Conservation (phyloP, 2,329 filamentous ascomycete species). For the Apiospora rasikravindrae region DNA sequence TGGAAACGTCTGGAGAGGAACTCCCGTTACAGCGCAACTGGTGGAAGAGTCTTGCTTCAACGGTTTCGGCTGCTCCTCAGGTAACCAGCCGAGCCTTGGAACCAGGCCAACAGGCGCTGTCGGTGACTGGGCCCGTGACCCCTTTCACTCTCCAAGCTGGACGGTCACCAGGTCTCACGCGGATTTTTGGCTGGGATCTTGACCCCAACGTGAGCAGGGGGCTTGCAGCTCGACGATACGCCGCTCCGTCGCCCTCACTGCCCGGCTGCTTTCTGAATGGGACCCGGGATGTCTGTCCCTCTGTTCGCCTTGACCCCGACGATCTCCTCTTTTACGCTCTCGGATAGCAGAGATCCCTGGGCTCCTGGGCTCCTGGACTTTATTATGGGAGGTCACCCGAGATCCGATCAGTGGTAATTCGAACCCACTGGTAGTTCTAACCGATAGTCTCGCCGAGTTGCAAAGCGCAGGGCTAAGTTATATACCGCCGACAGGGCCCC, state of each 20-base stretch:
- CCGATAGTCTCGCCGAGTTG: neutral
- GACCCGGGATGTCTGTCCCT: neutral
- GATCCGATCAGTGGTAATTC: slow-evolving; percentile 4
- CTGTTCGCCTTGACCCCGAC: neutral
- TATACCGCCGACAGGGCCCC: neutral
- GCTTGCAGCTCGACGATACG: neutral
- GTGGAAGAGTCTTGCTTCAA: neutral
- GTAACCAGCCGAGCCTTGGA: neutral
- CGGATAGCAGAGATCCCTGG: neutral
- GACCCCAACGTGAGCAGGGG: neutral
- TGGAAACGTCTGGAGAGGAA: slow-evolving; percentile 10
- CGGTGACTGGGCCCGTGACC: neutral
- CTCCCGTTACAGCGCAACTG: neutral
- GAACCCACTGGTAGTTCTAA: neutral
- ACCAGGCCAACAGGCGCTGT: neutral
- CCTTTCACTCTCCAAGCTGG: neutral
- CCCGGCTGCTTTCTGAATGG: neutral
- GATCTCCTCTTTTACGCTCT: slow-evolving; percentile 9
- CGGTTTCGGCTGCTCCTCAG: slow-evolving; percentile 1
- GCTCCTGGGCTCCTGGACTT: neutral
- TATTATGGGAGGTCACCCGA: neutral
- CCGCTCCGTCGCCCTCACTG: neutral
- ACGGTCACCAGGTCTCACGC: neutral
- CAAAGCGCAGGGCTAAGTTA: neutral
- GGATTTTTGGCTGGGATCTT: neutral